Evolutionary conservation across 495 filamentous ascomycete genomes (phyloP).

Genomic region (Apiosordaria backusii): DNA sequence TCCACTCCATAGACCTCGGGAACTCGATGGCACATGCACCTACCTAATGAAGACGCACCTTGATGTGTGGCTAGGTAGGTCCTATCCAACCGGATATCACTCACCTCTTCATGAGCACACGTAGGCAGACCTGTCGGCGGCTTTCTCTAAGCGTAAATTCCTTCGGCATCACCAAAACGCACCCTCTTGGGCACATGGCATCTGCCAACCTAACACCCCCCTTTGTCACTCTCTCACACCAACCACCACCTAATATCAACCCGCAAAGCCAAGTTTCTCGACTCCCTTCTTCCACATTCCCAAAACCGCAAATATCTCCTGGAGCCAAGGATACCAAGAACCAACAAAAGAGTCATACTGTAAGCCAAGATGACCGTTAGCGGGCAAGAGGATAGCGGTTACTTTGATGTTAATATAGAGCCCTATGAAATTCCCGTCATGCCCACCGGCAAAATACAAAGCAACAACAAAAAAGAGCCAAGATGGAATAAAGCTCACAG

Average conservation of each 20-base stretch:
- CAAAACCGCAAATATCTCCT: background rate
- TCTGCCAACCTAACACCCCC: no score
- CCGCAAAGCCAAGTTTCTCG: background rate
- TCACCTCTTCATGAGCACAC: background rate
- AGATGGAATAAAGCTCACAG: background rate
- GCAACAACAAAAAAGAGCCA: background rate
- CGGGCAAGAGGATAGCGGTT: no score
- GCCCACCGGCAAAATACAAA: background rate
- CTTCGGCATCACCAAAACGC: background rate
- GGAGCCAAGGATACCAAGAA: background rate
- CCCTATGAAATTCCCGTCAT: no score
- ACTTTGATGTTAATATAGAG: no score
- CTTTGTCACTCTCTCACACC: no score
- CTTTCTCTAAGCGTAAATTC: background rate
- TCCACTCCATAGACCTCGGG: no score
- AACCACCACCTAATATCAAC: background rate
- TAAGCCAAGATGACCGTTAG: no score
- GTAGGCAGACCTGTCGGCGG: background rate
- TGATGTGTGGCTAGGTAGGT: background rate
- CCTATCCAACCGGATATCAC: background rate
- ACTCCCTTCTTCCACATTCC: background rate
- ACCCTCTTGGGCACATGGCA: background rate
- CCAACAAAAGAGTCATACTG: background rate
- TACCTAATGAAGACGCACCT: no score
- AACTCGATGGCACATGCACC: no score